These are phyloP conservation scores for Picea abies DNA, from an alignment of 83 land plant species.

Conservation along the genomic window DNA sequence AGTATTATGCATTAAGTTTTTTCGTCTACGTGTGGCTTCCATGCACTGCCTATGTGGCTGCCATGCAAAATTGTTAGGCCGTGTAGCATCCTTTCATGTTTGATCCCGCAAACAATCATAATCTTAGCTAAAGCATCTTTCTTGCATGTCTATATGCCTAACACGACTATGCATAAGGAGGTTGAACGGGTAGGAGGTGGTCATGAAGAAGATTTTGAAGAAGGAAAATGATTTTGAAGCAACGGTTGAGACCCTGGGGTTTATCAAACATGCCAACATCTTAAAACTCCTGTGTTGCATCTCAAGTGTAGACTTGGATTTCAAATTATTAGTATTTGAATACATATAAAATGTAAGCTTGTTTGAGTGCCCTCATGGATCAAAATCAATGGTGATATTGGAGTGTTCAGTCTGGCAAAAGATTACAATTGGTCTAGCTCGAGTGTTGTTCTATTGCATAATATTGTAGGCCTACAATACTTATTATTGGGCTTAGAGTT, in stretches of 20 bases:
- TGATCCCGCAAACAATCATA: too few relatives aligned
- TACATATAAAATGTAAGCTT: slow-evolving; percentile 3
- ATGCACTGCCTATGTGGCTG: too few relatives aligned
- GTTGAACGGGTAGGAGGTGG: slow-evolving; percentile 45
- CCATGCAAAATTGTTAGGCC: too few relatives aligned
- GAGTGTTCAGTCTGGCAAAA: slow-evolving; percentile 54
- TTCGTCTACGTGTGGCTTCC: too few relatives aligned
- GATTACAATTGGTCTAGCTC: slow-evolving; percentile 59
- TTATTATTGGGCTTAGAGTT: slow-evolving; percentile 53
- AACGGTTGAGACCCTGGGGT: neutral
- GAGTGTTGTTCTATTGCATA: slow-evolving; percentile 60
- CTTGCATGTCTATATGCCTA: too few relatives aligned
- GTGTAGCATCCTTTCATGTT: too few relatives aligned
- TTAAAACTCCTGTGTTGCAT: slow-evolving; percentile 39
- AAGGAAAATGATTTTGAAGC: too few relatives aligned
- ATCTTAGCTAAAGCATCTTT: too few relatives aligned
- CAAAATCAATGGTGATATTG: neutral
- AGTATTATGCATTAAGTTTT: too few relatives aligned
- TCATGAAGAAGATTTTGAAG: slow-evolving; percentile 66
- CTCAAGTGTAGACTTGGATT: slow-evolving; percentile 20
- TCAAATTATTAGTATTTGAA: neutral
- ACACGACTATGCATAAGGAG: too few relatives aligned
- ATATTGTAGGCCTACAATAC: slow-evolving; percentile 38
- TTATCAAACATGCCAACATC: slow-evolving; percentile 28
- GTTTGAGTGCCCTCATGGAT: neutral